Percentiles rank a stretch among this genome's conserved stretches.
Conservation (phyloP, 352 stramenopile species). For the Saprolegnia diclina region DNA sequence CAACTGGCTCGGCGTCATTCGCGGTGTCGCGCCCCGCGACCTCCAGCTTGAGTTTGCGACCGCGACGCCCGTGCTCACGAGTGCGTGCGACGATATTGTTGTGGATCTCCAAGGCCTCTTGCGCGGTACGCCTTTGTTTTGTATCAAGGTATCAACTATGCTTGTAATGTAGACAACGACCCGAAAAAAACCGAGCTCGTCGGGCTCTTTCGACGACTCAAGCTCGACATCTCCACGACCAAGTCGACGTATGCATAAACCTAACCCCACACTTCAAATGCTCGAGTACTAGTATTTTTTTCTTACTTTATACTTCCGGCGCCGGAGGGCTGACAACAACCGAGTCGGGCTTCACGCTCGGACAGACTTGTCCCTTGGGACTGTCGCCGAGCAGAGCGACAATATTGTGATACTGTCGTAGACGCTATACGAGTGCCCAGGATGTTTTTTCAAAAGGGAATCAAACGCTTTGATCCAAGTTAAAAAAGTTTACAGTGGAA, state of each 20-base stretch:
- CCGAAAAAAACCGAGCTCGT: constrained; percentile 8
- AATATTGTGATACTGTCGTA: no score
- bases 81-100: constrained; percentile 72
- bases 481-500: no score
- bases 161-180: constrained; percentile 12
- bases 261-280: neutral
- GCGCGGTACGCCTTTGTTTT: constrained; percentile 38
- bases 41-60: constrained; percentile 63
- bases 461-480: no score
- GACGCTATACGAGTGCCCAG: no score
- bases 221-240: constrained; percentile 18
- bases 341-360: no score
- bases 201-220: constrained; percentile 16
- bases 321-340: no score
- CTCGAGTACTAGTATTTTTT: no score
- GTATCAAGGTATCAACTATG: no score
- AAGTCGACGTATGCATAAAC: constrained; percentile 26
- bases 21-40: neutral
- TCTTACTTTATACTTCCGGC: no score
- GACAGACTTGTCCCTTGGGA: no score
- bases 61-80: constrained; percentile 69
- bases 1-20: constrained; percentile 78
- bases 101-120: constrained; percentile 74
- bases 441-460: no score
- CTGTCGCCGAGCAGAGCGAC: no score